These are phyloP conservation scores for Eimeria sp. DNA, from an alignment of 169 alveolate genomes.

Conservation along the genomic window DNA sequence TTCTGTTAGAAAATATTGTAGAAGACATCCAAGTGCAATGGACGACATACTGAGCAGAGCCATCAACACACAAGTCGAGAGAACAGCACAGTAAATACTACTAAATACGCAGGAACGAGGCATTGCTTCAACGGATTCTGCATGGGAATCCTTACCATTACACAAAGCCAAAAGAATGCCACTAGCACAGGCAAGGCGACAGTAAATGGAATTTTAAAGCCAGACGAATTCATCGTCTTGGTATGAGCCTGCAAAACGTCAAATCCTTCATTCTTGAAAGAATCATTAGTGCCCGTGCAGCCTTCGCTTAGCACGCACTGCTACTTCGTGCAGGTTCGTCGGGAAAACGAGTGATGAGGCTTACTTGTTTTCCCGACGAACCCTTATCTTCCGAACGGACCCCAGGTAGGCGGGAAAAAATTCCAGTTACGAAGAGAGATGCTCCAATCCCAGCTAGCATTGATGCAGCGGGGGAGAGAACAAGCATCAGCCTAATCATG, in stretches of 20 bases:
- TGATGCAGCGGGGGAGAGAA: slow-evolving; percentile 92
- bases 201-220: slow-evolving; percentile 49
- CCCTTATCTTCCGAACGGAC: background rate
- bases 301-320: background rate
- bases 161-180: slow-evolving; percentile 64
- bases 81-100: background rate
- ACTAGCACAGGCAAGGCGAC: slow-evolving; percentile 65
- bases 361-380: background rate
- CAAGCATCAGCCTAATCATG: slow-evolving; percentile 99
- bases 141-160: slow-evolving; percentile 46
- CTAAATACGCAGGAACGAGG: background rate
- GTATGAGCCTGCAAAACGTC: slow-evolving; percentile 27
- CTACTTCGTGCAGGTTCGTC: too few relatives aligned
- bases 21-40: slow-evolving; percentile 97
- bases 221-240: background rate
- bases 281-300: background rate
- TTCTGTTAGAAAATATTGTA: slow-evolving; percentile 96
- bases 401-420: background rate
- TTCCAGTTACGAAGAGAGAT: slow-evolving; percentile 89
- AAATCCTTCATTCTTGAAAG: background rate
- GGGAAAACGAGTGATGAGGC: background rate
- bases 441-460: slow-evolving; percentile 97
- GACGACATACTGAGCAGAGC: slow-evolving; percentile 88
- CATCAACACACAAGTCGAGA: slow-evolving; percentile 31
- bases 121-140: background rate